Conservation (phyloP, 2,329 filamentous ascomycete genomes). For the Pseudogymnoascus sp. region DNA sequence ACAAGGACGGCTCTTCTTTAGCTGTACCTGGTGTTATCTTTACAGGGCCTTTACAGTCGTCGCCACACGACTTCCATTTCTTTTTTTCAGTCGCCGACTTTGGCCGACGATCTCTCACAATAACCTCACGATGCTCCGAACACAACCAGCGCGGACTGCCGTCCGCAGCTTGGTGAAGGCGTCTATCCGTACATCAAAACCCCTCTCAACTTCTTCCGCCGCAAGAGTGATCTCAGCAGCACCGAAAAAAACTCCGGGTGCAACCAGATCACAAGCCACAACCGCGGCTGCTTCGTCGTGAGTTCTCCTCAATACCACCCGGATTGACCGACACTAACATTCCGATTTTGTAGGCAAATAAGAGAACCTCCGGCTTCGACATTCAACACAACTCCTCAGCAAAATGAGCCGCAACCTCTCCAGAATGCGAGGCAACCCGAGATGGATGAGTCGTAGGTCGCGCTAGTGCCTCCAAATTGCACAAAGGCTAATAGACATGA, state of each 20-base stretch:
- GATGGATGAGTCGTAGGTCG: conserved; percentile 68
- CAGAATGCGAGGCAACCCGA: conserved; percentile 50
- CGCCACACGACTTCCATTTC: not conserved
- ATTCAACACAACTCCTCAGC: conserved; percentile 41
- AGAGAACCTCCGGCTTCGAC: conserved; percentile 56
- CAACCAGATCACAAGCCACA: conserved; percentile 42
- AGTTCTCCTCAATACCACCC: conserved; percentile 28
- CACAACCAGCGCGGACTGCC: conserved; percentile 40
- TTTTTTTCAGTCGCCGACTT: conserved; percentile 4
- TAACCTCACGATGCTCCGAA: conserved; percentile 36
- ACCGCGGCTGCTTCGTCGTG: conserved; percentile 45
- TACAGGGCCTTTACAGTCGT: not conserved
- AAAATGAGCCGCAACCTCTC: conserved; percentile 60
- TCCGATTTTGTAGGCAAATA: conserved; percentile 36
- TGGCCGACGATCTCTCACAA: not conserved
- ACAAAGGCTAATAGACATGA: conserved; percentile 9
- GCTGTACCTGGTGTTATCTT: conserved; percentile 5
- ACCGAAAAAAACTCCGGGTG: conserved; percentile 32
- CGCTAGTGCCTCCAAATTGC: conserved; percentile 7
- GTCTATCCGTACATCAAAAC: conserved; percentile 23
- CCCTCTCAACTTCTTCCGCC: conserved; percentile 37
- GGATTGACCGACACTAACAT: conserved; percentile 7
- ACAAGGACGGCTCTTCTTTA: conserved; percentile 3
- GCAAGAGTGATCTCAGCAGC: conserved; percentile 22
- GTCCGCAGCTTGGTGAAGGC: conserved; percentile 34